Evolutionary conservation across 768 basidiomycete genomes (phyloP), one percentile per base, ranked within the genome.

Genomic region (Lentinula detonsa): DNA sequence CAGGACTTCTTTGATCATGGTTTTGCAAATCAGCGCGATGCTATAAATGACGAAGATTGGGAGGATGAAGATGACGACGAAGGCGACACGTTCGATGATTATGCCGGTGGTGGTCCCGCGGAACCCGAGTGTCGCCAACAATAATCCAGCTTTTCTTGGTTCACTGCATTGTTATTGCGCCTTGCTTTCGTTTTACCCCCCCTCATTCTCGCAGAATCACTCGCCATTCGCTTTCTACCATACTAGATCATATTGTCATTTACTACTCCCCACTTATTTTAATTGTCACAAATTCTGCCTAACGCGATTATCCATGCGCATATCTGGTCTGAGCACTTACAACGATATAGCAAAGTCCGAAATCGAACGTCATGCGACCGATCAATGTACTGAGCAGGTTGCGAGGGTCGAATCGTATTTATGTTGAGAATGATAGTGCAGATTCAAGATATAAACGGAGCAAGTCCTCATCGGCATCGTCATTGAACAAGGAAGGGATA

Each of bases 1-100:
- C 77, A 80, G 70, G 81, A 81, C 71, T 90, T 89, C 85, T 90
- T 88, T 86, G 88, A 90, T 73, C 48, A 65, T 72, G 86, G 75
- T 65, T 87, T 85, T 80, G 73, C 79, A 72, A 85, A 90, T 85
- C 88, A 88, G 72, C 90, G 86, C 62, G 88, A 83, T 62, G 60
- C 82, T 80, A 43, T 56, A 28, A 13, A 43, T 51, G 83, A 86
- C 28, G 89, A 86, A 50, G 85, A 84, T 63, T 85, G 86, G 79
- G 86, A 85, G 62, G 89, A 91, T 48, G 85, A 85, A 0, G 85
- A 86, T 31, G 86, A 89, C 11, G 86, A 86, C 18, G 81, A 83
- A 54, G 77, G 78, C 45, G 79, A 78, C 46, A 75, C 73, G 56
- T 68, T 70, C 34, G 75, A 70, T 49, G 69, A 54, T 2, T 59